phyloP scores from a whole-genome alignment of 2,329 filamentous ascomycete genomes.

The Aspergillus tubingensis region DNA sequence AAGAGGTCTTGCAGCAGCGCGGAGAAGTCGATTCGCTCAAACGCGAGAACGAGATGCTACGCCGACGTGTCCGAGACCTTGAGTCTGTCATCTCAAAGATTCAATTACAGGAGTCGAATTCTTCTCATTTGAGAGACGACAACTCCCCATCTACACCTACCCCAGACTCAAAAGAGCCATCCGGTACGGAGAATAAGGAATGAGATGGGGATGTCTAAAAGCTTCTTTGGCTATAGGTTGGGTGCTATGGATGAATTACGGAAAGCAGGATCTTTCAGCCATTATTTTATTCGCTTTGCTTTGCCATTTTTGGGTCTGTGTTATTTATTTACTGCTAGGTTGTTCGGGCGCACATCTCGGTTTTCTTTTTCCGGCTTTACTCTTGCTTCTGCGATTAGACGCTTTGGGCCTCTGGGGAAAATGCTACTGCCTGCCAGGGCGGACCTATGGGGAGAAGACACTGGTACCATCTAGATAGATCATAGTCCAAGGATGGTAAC shows the following conservation, averaged over 20 bases:
- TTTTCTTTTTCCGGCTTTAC: not conserved
- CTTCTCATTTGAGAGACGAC: not conserved
- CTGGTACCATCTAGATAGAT: not conserved
- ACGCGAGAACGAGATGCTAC: conserved; percentile 50
- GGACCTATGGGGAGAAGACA: not conserved
- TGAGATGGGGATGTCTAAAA: not conserved
- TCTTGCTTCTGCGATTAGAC: not conserved
- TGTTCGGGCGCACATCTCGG: conserved; percentile 1
- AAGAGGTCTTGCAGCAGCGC: conserved; percentile 45
- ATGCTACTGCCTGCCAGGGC: conserved; percentile 16
- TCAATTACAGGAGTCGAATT: conserved; percentile 22
- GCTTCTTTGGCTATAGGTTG: not conserved
- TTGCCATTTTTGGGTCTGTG: not conserved
- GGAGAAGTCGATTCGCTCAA: conserved; percentile 48
- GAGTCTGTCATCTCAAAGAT: conserved; percentile 41
- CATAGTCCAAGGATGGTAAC: not conserved
- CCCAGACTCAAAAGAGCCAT: not conserved
- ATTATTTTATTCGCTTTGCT: not conserved
- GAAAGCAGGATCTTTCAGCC: conserved; percentile 5
- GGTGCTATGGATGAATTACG: not conserved
- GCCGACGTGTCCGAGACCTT: conserved; percentile 47
- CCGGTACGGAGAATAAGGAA: not conserved
- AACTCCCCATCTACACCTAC: conserved; percentile 3
- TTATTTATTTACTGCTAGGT: not conserved
- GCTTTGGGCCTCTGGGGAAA: not conserved